Evolutionary conservation across 2,329 filamentous ascomycete genomes (phyloP).

Genomic region (Xylariaceae sp.): DNA sequence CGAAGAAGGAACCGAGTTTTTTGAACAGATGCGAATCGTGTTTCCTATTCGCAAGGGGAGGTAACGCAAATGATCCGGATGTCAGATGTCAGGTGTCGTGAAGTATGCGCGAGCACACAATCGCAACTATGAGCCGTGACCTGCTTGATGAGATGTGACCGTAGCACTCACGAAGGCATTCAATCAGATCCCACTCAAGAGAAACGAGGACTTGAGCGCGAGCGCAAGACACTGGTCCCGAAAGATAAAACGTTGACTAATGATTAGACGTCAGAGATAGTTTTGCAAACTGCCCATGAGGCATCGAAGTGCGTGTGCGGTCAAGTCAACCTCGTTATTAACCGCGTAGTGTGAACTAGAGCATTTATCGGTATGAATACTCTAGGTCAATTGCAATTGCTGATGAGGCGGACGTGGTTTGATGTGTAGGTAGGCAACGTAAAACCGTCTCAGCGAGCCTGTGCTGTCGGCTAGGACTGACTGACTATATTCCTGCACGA

Average conservation of each 20-base stretch:
- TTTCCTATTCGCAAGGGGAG: conserved; percentile 10
- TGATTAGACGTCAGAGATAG: conserved; percentile 43
- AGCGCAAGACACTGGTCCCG: conserved; percentile 17
- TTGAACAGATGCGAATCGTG: conserved; percentile 12
- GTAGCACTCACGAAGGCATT: conserved; percentile 7
- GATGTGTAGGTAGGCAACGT: conserved; percentile 26
- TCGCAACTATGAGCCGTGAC: conserved; percentile 21
- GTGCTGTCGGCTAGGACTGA: conserved; percentile 6
- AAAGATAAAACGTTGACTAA: conserved; percentile 22
- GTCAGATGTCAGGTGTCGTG: conserved; percentile 32
- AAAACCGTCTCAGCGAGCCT: conserved; percentile 34
- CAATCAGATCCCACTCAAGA: conserved; percentile 11
- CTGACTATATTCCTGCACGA: too few species aligned
- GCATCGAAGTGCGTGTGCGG: conserved; percentile 35
- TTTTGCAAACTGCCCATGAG: conserved; percentile 38
- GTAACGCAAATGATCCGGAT: conserved; percentile 31
- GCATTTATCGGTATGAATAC: not conserved
- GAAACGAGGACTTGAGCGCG: not conserved
- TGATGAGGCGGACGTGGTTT: conserved; percentile 40
- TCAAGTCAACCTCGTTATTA: conserved; percentile 19
- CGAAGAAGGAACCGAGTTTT: conserved; percentile 26
- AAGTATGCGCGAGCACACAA: conserved; percentile 32
- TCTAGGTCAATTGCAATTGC: conserved; percentile 19
- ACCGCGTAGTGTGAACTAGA: conserved; percentile 26
- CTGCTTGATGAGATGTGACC: conserved; percentile 6